phyloP scores from a whole-genome alignment of 371 early-diverging fungal genomes.

The Actinomortierella wolfii region DNA sequence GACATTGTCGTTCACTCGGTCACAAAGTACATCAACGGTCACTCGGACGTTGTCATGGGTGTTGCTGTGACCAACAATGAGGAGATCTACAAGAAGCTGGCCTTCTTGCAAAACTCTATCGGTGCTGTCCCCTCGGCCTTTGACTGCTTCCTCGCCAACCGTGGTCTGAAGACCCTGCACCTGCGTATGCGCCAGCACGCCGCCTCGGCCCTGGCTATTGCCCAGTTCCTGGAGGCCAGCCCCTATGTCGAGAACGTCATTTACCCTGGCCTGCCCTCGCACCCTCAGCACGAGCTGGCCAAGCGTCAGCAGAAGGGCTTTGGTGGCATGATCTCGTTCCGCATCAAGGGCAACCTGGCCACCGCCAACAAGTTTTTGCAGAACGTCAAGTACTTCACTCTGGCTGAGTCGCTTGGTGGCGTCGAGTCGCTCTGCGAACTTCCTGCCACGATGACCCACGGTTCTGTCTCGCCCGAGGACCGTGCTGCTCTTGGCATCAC shows the following conservation, averaged over 20 bases:
- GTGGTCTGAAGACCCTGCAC: constrained; percentile 95
- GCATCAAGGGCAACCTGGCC: constrained; percentile 72
- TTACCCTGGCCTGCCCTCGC: constrained; percentile 84
- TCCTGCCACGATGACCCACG: constrained; percentile 90
- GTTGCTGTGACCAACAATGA: constrained; percentile 84
- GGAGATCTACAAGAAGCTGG: constrained; percentile 72
- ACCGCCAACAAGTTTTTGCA: constrained; percentile 75
- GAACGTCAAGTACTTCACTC: constrained; percentile 70
- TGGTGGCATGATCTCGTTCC: constrained; percentile 90
- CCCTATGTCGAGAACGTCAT: constrained; percentile 75
- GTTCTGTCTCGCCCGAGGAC: constrained; percentile 76
- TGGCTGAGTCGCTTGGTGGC: constrained; percentile 89
- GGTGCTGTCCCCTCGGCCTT: constrained; percentile 98
- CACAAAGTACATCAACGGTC: constrained; percentile 98
- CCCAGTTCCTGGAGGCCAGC: constrained; percentile 65
- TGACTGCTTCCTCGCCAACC: constrained; percentile 94
- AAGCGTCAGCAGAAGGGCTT: constrained; percentile 78
- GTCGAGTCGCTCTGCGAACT: constrained; percentile 86
- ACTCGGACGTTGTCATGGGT: constrained; percentile 98
- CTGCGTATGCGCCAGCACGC: constrained; percentile 94
- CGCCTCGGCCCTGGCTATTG: constrained; percentile 81
- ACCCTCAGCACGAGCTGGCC: constrained; percentile 85
- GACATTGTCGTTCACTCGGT: constrained; percentile 98
- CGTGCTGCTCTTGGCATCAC: constrained; percentile 80
- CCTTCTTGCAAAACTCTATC: constrained; percentile 93